These are phyloP conservation scores for Candida saitoana DNA, from an alignment of 805 yeast species.

Conservation along the genomic window DNA sequence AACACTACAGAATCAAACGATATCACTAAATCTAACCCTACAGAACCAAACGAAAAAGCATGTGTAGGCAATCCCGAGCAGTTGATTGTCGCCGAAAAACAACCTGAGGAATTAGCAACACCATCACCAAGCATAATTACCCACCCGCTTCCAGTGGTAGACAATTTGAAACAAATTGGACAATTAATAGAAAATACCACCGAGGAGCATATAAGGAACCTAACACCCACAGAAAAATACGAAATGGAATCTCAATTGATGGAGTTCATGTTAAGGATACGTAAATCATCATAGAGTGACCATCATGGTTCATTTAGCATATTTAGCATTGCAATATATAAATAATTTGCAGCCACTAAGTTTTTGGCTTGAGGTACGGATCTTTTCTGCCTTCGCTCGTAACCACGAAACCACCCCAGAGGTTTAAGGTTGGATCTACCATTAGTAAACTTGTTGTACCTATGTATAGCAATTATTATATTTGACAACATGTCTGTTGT, in stretches of 20 bases:
- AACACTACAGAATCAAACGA: neutral
- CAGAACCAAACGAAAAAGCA: too few relatives aligned
- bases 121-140: neutral
- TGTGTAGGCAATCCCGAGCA: too few relatives aligned
- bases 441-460: neutral
- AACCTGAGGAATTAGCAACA: neutral
- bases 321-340: neutral
- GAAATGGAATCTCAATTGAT: slow-evolving; percentile 32
- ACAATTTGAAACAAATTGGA: neutral
- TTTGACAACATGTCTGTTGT: slow-evolving; percentile 30
- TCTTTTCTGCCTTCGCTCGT: neutral
- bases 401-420: neutral
- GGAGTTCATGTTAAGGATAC: slow-evolving; percentile 31
- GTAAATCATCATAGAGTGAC: slow-evolving; percentile 10
- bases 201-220: slow-evolving; percentile 7
- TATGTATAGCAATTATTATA: neutral
- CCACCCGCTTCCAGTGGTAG: neutral
- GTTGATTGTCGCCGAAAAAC: neutral
- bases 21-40: neutral
- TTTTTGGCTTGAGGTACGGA: too few relatives aligned
- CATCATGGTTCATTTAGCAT: neutral
- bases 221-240: slow-evolving; percentile 16
- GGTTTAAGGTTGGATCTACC: neutral
- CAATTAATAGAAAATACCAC: slow-evolving; percentile 1
- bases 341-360: neutral